Conservation (phyloP, 371 early-diverging fungal genomes). For the Lichtheimia hyalospora region DNA sequence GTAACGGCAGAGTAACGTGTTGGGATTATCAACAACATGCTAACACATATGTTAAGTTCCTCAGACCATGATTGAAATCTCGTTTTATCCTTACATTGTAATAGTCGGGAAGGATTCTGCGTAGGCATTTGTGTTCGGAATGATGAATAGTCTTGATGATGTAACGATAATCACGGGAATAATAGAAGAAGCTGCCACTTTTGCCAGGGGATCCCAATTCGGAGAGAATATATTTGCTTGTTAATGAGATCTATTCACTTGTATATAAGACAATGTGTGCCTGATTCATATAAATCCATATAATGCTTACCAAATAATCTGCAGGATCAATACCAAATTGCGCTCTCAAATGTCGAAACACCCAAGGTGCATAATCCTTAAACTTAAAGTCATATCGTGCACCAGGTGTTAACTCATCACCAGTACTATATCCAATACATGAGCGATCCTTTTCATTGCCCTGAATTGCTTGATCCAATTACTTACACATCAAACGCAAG, state of each 20-base stretch:
- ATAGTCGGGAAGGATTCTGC: conserved; percentile 83
- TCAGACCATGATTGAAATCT: conserved; percentile 49
- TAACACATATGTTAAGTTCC: conserved; percentile 27
- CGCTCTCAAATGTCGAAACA: conserved; percentile 86
- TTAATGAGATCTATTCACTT: conserved; percentile 82
- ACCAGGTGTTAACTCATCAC: conserved; percentile 90
- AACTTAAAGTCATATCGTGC: conserved; percentile 97
- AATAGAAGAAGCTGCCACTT: conserved; percentile 95
- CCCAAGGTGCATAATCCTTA: conserved; percentile 98
- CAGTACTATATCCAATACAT: conserved; percentile 68
- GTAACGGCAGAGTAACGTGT: conserved; percentile 91
- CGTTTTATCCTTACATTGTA: conserved; percentile 71
- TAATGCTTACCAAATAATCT: conserved; percentile 75
- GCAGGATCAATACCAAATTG: conserved; percentile 88
- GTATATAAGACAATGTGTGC: conserved; percentile 66
- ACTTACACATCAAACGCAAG: conserved; percentile 88
- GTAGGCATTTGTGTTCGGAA: conserved; percentile 91
- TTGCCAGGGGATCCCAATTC: conserved; percentile 96
- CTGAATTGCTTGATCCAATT: conserved; percentile 88
- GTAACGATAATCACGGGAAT: conserved; percentile 95
- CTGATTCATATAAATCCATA: conserved; percentile 50
- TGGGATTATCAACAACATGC: conserved; percentile 87
- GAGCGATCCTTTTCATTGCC: conserved; percentile 66
- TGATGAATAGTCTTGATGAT: conserved; percentile 98
- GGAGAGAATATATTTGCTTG: conserved; percentile 93